Evolutionary conservation across 805 yeast species (phyloP).

Genomic region (Saccharomycopsis sp.): DNA sequence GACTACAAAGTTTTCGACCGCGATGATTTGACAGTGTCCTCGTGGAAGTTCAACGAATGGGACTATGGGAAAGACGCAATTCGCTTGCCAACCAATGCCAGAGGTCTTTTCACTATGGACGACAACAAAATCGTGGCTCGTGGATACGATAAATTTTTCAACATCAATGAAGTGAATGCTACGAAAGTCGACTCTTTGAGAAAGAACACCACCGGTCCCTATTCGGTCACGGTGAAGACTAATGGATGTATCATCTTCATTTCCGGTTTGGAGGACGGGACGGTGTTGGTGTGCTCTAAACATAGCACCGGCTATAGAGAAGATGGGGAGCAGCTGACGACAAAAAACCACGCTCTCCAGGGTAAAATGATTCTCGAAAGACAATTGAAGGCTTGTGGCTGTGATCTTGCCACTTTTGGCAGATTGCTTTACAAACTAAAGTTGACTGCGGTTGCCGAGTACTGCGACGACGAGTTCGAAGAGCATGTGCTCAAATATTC

Average conservation of each 20-base stretch:
- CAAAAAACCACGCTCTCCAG: constrained; percentile 64
- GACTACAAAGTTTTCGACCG: neutral
- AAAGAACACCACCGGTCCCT: constrained; percentile 61
- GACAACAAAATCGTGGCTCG: constrained; percentile 54
- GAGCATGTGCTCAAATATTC: constrained; percentile 83
- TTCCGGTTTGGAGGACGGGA: constrained; percentile 69
- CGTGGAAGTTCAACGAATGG: constrained; percentile 89
- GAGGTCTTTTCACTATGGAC: constrained; percentile 68
- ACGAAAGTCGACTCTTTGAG: constrained; percentile 46
- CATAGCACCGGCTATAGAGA: constrained; percentile 72
- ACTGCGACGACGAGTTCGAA: constrained; percentile 88
- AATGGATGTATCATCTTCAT: constrained; percentile 90
- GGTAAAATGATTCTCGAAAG: constrained; percentile 53
- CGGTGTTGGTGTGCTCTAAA: constrained; percentile 81
- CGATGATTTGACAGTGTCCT: constrained; percentile 4
- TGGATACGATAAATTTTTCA: constrained; percentile 95
- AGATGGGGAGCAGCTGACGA: constrained; percentile 30
- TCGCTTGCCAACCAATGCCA: constrained; percentile 61
- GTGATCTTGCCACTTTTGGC: constrained; percentile 48
- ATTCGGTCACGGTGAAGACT: constrained; percentile 73
- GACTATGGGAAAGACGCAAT: constrained; percentile 53
- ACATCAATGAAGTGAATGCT: constrained; percentile 52
- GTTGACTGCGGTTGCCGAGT: constrained; percentile 84
- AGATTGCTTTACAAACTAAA: constrained; percentile 40
- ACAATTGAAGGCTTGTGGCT: constrained; percentile 42